A percentile compares a stretch with the other conserved stretches of the same genome.
These are phyloP conservation scores for Fusarium sp. DNA, from an alignment of 2,329 filamentous ascomycete species.

Conservation along the genomic window DNA sequence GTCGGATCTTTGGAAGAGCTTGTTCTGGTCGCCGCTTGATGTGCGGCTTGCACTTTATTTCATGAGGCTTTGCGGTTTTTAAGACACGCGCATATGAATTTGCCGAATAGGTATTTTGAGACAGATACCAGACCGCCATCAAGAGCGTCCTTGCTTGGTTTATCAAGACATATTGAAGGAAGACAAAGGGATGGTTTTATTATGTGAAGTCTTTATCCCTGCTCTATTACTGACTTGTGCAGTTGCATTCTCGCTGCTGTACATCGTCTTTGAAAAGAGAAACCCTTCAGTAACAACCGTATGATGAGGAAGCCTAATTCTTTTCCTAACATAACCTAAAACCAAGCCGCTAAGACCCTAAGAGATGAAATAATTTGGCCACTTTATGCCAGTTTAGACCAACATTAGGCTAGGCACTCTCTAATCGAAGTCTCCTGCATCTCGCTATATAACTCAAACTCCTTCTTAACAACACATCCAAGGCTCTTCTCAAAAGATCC, in stretches of 20 bases:
- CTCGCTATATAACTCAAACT: conserved; percentile 15
- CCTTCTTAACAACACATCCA: conserved; percentile 5
- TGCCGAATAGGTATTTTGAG: background rate
- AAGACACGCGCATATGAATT: fast-evolving
- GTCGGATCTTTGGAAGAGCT: fast-evolving
- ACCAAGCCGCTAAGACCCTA: fast-evolving
- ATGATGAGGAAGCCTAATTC: background rate
- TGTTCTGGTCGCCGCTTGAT: fast-evolving
- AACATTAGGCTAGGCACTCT: background rate
- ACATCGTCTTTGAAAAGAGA: background rate
- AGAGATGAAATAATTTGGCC: background rate
- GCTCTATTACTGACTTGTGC: background rate
- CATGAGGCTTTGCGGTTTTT: background rate
- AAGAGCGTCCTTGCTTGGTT: background rate
- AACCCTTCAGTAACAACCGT: background rate
- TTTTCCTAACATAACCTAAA: background rate
- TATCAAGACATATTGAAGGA: background rate
- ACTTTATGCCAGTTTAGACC: background rate
- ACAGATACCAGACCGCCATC: background rate
- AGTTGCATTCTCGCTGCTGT: background rate
- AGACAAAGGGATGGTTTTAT: fast-evolving
- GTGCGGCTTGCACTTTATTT: background rate
- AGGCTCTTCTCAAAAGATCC: conserved; percentile 9
- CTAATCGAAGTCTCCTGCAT: conserved; percentile 14
- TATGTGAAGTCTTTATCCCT: background rate